Evolutionary conservation across 805 yeast genomes (phyloP).

Genomic region (Nakazawaea wyomingensis): DNA sequence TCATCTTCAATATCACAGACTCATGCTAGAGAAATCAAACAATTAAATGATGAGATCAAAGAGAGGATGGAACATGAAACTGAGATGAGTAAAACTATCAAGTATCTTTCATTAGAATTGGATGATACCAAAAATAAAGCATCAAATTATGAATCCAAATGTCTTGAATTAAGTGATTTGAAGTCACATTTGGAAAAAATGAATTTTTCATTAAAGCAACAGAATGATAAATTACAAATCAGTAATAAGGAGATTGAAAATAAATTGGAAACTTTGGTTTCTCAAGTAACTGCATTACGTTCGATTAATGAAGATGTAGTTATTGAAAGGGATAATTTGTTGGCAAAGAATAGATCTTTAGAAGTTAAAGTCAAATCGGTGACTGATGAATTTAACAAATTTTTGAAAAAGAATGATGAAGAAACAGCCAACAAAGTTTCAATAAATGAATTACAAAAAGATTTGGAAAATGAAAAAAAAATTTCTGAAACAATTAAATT

Average conservation of each 20-base stretch:
- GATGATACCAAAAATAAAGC: slow-evolving; percentile 48
- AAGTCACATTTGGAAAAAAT: slow-evolving; percentile 36
- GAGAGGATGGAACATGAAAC: slow-evolving; percentile 60
- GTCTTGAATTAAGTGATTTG: slow-evolving; percentile 35
- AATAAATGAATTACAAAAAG: slow-evolving; percentile 25
- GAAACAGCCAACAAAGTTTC: background rate
- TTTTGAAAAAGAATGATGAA: slow-evolving; percentile 18
- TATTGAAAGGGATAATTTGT: slow-evolving; percentile 56
- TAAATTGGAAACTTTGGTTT: slow-evolving; percentile 37
- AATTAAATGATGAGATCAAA: slow-evolving; percentile 47
- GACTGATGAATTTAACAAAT: slow-evolving; percentile 33
- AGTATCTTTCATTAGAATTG: slow-evolving; percentile 53
- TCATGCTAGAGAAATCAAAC: slow-evolving; percentile 46
- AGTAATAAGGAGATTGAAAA: slow-evolving; percentile 42
- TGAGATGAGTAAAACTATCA: slow-evolving; percentile 56
- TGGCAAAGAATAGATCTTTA: slow-evolving; percentile 41
- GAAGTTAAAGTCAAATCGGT: slow-evolving; percentile 40
- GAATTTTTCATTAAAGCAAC: slow-evolving; percentile 31
- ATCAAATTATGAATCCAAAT: slow-evolving; percentile 33
- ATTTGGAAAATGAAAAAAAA: slow-evolving; percentile 29
- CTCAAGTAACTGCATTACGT: slow-evolving; percentile 53
- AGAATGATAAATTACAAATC: slow-evolving; percentile 35
- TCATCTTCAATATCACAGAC: slow-evolving; percentile 23
- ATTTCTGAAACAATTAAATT: slow-evolving; percentile 26
- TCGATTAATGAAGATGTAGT: slow-evolving; percentile 56